Percentiles rank a stretch among this genome's conserved stretches.
Evolutionary conservation across 75 land plant genomes (phyloP).

Genomic region (Sequoia sempervirens): DNA sequence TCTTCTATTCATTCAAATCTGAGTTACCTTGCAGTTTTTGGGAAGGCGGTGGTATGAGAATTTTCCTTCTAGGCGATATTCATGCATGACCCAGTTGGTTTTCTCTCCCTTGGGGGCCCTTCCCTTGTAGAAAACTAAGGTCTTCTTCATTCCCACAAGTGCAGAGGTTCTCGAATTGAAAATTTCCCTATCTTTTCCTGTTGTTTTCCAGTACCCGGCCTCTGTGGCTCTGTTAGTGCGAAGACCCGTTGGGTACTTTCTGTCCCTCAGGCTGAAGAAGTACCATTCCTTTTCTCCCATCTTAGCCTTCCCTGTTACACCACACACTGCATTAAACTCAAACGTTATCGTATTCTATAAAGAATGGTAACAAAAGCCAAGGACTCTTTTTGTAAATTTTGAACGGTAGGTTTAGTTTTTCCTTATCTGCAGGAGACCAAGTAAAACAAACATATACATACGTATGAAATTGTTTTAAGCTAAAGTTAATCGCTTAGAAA

Average conservation of each 20-base stretch:
- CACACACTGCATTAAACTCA: not conserved
- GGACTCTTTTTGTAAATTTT: not conserved
- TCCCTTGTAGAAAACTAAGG: slow-evolving; percentile 44
- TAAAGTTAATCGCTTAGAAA: not conserved
- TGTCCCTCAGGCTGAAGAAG: slow-evolving; percentile 35
- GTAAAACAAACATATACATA: not conserved
- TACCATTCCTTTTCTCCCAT: slow-evolving; percentile 50
- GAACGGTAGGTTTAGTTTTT: not conserved
- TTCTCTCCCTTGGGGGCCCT: slow-evolving; percentile 50
- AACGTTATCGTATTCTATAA: not conserved
- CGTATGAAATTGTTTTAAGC: not conserved
- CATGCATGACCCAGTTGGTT: slow-evolving; percentile 55
- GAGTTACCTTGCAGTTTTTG: slow-evolving; percentile 22
- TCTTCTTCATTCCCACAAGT: slow-evolving; percentile 45
- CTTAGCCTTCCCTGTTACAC: slow-evolving; percentile 31
- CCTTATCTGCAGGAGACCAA: not conserved
- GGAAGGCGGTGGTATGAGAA: slow-evolving; percentile 9
- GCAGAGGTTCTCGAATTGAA: slow-evolving; percentile 15
- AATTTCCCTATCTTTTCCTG: slow-evolving; percentile 41
- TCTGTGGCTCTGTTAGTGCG: slow-evolving; percentile 44
- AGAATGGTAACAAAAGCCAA: too few relatives aligned
- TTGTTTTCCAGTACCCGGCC: slow-evolving; percentile 47
- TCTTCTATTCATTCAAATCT: not conserved
- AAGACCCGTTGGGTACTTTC: slow-evolving; percentile 42
- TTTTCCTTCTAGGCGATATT: slow-evolving; percentile 36